Base-by-base conservation (phyloP, 1,284 basidiomycete species). In the Coniophora puteana region DNA sequence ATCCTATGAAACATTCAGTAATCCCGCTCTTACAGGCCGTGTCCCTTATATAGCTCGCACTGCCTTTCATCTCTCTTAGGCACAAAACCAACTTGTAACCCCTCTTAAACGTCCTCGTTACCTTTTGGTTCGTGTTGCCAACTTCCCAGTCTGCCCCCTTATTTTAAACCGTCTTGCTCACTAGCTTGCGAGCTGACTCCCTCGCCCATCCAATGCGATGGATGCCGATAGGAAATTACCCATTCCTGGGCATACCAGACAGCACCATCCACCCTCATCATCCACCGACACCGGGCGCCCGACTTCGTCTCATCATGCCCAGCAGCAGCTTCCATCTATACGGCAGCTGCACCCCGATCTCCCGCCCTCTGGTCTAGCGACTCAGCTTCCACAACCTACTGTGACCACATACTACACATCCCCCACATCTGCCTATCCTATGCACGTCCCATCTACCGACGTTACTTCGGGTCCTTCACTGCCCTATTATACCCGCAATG, bases 261-360 rank as follows among this genome's bases (percentile, higher is more conserved):
- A 26, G 21, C 41, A 40, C 16, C 51, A 56, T 27, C 38, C 55
- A 31, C 48, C 45, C 25, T 40, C 47, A 22, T 47, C 59, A 18
- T 43, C 52, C 23, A 28, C 59, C 2, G 32, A 38, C 8, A 27
- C 46, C 4, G n/a, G 57, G 60, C 32, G 35, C 48, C 8, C 62
- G 54, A 13, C 37, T 51, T n/a, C 61, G 59, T 25, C 36, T 48
- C n/a, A 49, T 59, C 40, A 43, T 42, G 0, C 46, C 55, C 54
- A 48, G 23, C 67, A 55, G 4, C 63, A 67, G 10, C 65, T 86
- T 23, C 82, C 83, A 10, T 76, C 83, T 36, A 84, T 86, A 51
- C 76, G 75, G 40, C 74, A 81, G 24, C 65, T 83, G 18, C 77
- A 81, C 52, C 77, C 76, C 17, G 76, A 77, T 59, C 68, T 81